Conservation (phyloP, 1,284 basidiomycete species). For the Melampsora larici-populina region DNA sequence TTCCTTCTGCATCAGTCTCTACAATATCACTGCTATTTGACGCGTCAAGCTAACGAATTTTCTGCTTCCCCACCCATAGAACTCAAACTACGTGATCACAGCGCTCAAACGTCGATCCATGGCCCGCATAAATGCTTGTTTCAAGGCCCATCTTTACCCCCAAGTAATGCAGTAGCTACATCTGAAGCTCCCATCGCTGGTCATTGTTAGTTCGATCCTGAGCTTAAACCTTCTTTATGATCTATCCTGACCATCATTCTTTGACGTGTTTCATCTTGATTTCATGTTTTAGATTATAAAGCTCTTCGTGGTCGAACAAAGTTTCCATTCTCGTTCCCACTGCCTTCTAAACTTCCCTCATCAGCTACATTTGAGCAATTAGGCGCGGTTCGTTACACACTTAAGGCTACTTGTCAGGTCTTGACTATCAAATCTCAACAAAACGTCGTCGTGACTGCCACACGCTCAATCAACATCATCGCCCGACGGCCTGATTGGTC, state of each 20-base stretch:
- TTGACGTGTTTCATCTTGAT: conserved; percentile 7
- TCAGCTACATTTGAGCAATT: conserved; percentile 48
- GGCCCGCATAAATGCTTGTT: conserved; percentile 46
- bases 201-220: conserved; percentile 18
- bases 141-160: conserved; percentile 49
- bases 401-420: conserved; percentile 47
- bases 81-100: conserved; percentile 49
- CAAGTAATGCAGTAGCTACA: conserved; percentile 48
- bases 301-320: conserved; percentile 50
- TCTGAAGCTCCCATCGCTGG: conserved; percentile 42
- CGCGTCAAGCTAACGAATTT: not conserved
- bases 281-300: conserved; percentile 46
- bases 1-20: not conserved
- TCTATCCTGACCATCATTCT: not conserved
- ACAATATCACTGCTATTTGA: not conserved
- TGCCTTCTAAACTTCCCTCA: conserved; percentile 48
- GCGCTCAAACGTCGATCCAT: conserved; percentile 49
- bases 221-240: not conserved
- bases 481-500: conserved; percentile 42
- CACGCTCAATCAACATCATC: conserved; percentile 43
- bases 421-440: conserved; percentile 44
- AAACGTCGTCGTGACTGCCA: conserved; percentile 41
- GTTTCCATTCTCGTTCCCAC: conserved; percentile 49
- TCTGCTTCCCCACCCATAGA: conserved; percentile 45
- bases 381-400: conserved; percentile 47